Percentiles rank a stretch among this genome's conserved stretches.
Conservation (phyloP, 345 rosid genomes). For the Pseudoturritis turrita region DNA sequence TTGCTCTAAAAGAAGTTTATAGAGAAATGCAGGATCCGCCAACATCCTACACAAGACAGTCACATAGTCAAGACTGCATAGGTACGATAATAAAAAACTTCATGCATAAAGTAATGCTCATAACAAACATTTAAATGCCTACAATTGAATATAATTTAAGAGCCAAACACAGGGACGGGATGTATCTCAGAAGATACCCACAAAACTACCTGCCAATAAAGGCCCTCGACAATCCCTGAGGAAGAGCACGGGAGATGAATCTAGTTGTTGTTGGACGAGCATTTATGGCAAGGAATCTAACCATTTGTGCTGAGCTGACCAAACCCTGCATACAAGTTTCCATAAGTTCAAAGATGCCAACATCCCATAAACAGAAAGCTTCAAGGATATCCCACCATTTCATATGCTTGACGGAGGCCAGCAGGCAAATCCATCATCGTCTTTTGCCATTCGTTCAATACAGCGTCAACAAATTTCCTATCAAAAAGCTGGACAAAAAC, state of each 20-base stretch:
- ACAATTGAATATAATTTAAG: neutral
- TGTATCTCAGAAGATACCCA: neutral
- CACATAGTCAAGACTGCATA: conserved; percentile 8
- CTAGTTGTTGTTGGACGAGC: conserved; percentile 92
- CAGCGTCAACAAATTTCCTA: conserved; percentile 87
- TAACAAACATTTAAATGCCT: neutral
- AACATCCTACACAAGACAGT: conserved; percentile 61
- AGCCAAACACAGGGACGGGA: neutral
- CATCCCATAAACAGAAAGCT: neutral
- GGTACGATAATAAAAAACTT: neutral
- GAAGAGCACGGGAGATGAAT: conserved; percentile 78
- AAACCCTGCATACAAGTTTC: conserved; percentile 62
- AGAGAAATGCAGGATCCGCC: conserved; percentile 88
- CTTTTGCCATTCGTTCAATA: conserved; percentile 93
- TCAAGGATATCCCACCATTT: conserved; percentile 54
- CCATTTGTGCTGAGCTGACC: conserved; percentile 98
- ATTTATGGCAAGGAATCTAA: conserved; percentile 78
- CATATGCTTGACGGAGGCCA: conserved; percentile 95
- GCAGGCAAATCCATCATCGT: conserved; percentile 96
- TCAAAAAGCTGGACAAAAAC: conserved; percentile 68
- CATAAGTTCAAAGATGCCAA: conserved; percentile 21
- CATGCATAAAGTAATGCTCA: neutral
- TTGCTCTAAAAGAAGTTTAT: conserved; percentile 83
- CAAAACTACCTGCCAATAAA: conserved; percentile 86
- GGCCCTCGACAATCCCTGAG: conserved; percentile 80